Percentiles rank a stretch among this genome's conserved stretches.
Conservation (phyloP, 2,329 filamentous ascomycete species). For the Pestalotiopsis sp. region DNA sequence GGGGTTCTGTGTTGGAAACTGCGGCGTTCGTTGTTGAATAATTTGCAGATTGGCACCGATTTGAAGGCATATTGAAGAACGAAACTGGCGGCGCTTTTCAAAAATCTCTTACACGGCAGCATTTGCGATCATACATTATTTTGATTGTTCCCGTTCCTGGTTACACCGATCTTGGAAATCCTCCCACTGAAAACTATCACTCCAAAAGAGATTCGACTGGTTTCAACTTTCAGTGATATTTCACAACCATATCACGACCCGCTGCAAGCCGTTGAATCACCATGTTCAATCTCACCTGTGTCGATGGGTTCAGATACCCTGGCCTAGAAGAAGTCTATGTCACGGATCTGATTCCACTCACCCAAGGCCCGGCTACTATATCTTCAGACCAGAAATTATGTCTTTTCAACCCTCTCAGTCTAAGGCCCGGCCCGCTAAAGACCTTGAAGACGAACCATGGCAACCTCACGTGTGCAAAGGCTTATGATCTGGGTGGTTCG, state of each 20-base stretch:
- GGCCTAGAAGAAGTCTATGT: slow-evolving; percentile 54
- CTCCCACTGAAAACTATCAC: neutral
- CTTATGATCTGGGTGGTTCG: slow-evolving; percentile 53
- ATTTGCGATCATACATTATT: neutral
- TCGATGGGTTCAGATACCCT: slow-evolving; percentile 42
- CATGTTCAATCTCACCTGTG: slow-evolving; percentile 46
- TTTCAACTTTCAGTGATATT: too few relatives aligned
- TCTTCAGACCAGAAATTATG: slow-evolving; percentile 73
- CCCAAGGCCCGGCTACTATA: slow-evolving; percentile 60
- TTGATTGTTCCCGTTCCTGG: neutral
- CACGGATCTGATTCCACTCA: slow-evolving; percentile 57
- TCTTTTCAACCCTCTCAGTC: slow-evolving; percentile 61
- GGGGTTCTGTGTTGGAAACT: neutral
- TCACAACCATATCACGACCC: neutral
- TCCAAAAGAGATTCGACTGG: neutral
- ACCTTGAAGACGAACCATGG: slow-evolving; percentile 56
- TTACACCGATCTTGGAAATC: neutral
- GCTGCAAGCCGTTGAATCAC: neutral
- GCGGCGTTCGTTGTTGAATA: too few relatives aligned
- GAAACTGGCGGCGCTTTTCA: neutral
- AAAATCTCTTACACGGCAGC: too few relatives aligned
- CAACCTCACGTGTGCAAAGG: slow-evolving; percentile 65
- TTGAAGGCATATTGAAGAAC: neutral
- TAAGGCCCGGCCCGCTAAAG: slow-evolving; percentile 54
- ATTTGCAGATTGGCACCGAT: neutral